These are phyloP conservation scores for Ustilaginoidea virens DNA, from an alignment of 2,329 filamentous ascomycete species.

Conservation along the genomic window DNA sequence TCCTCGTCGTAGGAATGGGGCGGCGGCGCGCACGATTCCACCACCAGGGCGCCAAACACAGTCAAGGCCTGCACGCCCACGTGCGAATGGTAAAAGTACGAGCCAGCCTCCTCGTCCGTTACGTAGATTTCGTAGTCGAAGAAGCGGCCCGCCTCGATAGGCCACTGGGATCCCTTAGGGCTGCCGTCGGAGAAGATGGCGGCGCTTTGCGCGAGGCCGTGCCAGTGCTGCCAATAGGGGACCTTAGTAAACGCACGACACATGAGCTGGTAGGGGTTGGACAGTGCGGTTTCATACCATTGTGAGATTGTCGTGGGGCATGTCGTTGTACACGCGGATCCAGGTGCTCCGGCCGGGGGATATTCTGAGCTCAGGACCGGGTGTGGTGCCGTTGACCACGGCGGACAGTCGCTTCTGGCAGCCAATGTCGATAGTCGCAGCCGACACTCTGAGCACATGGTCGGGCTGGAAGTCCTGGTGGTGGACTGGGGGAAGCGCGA, in stretches of 20 bases:
- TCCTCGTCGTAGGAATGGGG: constrained; percentile 2
- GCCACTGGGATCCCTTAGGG: constrained; percentile 47
- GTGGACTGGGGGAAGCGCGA: too few species aligned
- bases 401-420: constrained; percentile 9
- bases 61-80: constrained; percentile 39
- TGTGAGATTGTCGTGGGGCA: constrained; percentile 36
- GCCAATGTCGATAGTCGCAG: constrained; percentile 17
- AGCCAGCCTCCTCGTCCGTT: constrained; percentile 36
- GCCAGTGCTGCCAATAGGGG: constrained; percentile 40
- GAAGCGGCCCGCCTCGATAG: constrained; percentile 43
- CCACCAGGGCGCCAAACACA: constrained; percentile 2
- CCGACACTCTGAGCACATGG: constrained; percentile 28
- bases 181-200: constrained; percentile 50
- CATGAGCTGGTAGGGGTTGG: not conserved
- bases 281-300: constrained; percentile 23
- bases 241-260: not conserved
- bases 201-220: constrained; percentile 41
- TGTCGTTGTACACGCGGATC: constrained; percentile 45
- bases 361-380: constrained; percentile 33
- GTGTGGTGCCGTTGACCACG: constrained; percentile 35
- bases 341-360: constrained; percentile 30
- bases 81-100: constrained; percentile 56
- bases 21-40: not conserved
- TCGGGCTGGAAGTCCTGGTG: constrained; percentile 22
- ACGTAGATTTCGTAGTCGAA: constrained; percentile 53